phyloP scores from a whole-genome alignment of 306 rosid genomes.

The Crataegus laevigata region DNA sequence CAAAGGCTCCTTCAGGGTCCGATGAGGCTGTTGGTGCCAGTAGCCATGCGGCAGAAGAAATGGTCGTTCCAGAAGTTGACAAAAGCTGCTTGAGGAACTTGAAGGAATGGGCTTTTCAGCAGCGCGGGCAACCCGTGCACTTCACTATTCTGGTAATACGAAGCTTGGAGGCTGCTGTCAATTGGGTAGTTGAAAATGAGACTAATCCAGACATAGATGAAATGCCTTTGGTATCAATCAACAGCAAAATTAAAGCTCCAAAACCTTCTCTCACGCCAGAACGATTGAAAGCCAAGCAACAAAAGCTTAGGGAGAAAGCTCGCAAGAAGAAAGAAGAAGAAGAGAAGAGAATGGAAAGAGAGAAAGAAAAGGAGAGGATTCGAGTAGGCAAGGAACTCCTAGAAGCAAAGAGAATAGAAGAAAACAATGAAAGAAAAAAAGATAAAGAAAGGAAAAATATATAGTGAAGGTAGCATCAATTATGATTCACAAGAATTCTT shows the following conservation, averaged over 20 bases:
- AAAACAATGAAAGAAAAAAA: conserved; percentile 88
- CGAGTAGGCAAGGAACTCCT: conserved; percentile 89
- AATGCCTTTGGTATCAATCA: conserved; percentile 83
- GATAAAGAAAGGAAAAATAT: too few species aligned
- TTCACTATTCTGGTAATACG: conserved; percentile 81
- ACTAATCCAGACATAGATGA: conserved; percentile 69
- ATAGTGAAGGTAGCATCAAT: too few species aligned
- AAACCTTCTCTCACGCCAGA: conserved; percentile 89
- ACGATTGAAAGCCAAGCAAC: conserved; percentile 73
- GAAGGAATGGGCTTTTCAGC: conserved; percentile 83
- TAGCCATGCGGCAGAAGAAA: conserved; percentile 51
- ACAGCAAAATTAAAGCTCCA: conserved; percentile 58
- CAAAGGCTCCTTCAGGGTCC: conserved; percentile 35
- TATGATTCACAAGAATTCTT: too few species aligned
- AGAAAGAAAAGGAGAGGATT: conserved; percentile 94
- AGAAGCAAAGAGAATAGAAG: conserved; percentile 95
- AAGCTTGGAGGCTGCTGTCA: conserved; percentile 83
- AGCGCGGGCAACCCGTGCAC: conserved; percentile 76
- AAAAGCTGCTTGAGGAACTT: conserved; percentile 77
- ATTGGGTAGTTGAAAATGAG: conserved; percentile 91
- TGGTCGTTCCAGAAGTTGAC: conserved; percentile 92
- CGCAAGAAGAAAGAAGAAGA: conserved; percentile 99
- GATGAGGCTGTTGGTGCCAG: conserved; percentile 30
- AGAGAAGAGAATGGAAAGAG: conserved; percentile 75
- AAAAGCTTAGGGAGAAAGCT: conserved; percentile 95